phyloP scores from a whole-genome alignment of 2,329 filamentous ascomycete species.

The Chaetomiaceae sp. region DNA sequence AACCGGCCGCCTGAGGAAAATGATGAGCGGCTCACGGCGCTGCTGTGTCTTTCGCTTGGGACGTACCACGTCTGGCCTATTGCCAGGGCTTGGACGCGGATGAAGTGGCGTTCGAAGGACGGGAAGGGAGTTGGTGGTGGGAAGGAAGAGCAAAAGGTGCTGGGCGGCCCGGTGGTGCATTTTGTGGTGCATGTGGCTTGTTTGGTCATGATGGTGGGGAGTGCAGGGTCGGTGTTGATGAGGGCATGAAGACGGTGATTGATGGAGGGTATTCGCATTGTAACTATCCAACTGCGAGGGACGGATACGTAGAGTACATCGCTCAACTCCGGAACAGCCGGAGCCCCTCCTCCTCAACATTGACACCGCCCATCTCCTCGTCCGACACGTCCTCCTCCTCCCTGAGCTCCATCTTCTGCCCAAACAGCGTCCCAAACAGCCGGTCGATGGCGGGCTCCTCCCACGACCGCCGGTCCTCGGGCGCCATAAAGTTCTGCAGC shows the following conservation, averaged over 20 bases:
- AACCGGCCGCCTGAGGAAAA: background rate
- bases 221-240: constrained; percentile 18
- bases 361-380: constrained; percentile 45
- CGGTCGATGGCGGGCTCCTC: constrained; percentile 72
- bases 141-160: constrained; percentile 26
- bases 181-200: constrained; percentile 39
- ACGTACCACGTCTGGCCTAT: constrained; percentile 48
- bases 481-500: constrained; percentile 95
- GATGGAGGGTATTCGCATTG: background rate
- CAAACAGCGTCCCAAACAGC: constrained; percentile 71
- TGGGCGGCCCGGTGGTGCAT: constrained; percentile 47
- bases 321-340: constrained; percentile 46
- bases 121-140: background rate
- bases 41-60: constrained; percentile 39
- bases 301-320: background rate
- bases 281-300: background rate
- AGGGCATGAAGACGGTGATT: background rate
- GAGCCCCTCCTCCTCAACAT: constrained; percentile 50
- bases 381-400: constrained; percentile 51
- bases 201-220: constrained; percentile 34
- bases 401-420: constrained; percentile 61
- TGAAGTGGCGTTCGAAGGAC: constrained; percentile 16
- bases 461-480: constrained; percentile 78
- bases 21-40: constrained; percentile 18
- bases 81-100: constrained; percentile 38